A percentile compares a stretch with the other conserved stretches of the same genome.
These are phyloP conservation scores for Phanerodontia chrysosporium DNA, from an alignment of 768 basidiomycete genomes.

Conservation along the genomic window DNA sequence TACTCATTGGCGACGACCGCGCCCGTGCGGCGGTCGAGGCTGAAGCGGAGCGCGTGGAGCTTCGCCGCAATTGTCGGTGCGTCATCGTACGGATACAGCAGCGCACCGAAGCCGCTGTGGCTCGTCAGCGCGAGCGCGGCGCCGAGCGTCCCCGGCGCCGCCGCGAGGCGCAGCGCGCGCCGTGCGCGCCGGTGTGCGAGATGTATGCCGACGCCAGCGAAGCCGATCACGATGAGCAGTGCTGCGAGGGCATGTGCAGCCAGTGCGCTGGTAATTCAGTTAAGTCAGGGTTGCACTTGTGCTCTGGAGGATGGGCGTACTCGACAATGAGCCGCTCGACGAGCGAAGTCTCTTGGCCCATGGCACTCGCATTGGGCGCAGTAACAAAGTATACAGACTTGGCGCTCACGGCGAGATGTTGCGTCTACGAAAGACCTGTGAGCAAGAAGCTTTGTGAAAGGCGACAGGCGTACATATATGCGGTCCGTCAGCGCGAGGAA, in stretches of 20 bases:
- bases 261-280: slow-evolving; percentile 47
- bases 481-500: slow-evolving; percentile 48
- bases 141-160: slow-evolving; percentile 59
- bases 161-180: slow-evolving; percentile 44
- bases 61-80: slow-evolving; percentile 40
- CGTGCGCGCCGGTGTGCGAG: slow-evolving; percentile 43
- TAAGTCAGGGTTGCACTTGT: neutral
- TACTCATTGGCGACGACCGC: slow-evolving; percentile 58
- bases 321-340: slow-evolving; percentile 53
- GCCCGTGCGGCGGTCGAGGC: slow-evolving; percentile 54
- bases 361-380: slow-evolving; percentile 20
- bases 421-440: slow-evolving; percentile 58
- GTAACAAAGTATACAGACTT: slow-evolving; percentile 56
- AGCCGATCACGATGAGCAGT: slow-evolving; percentile 44
- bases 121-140: slow-evolving; percentile 51
- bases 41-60: slow-evolving; percentile 47
- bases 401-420: slow-evolving; percentile 54
- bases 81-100: slow-evolving; percentile 58
- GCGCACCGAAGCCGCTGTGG: slow-evolving; percentile 57
- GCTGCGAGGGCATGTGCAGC: slow-evolving; percentile 47
- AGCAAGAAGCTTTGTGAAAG: neutral
- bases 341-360: slow-evolving; percentile 31
- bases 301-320: slow-evolving; percentile 34
- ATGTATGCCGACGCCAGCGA: slow-evolving; percentile 45
- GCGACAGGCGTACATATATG: slow-evolving; percentile 50